Conservation (phyloP, 257 asterid genomes). For the Perilla frutescens region DNA sequence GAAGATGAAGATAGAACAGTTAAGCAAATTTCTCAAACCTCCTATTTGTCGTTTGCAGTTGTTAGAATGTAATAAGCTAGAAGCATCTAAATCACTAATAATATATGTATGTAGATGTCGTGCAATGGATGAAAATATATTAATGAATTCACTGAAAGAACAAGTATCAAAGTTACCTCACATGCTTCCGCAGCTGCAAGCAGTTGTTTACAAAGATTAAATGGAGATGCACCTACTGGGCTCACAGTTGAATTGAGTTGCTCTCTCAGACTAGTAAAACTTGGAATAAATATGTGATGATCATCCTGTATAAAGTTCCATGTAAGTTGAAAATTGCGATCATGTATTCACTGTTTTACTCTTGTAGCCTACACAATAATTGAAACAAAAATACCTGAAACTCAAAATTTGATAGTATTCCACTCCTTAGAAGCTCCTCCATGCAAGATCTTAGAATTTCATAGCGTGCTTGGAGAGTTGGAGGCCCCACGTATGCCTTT, state of each 20-base stretch:
- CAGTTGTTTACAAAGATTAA: constrained; percentile 57
- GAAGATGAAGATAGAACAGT: constrained; percentile 32
- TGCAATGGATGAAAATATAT: not conserved
- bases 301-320: constrained; percentile 51
- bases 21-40: constrained; percentile 21
- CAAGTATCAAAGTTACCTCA: constrained; percentile 59
- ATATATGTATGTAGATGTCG: not conserved
- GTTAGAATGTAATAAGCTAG: not conserved
- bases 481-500: constrained; percentile 98
- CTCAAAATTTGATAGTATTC: constrained; percentile 68
- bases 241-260: constrained; percentile 42
- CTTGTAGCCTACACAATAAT: constrained; percentile 15
- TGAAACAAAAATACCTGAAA: constrained; percentile 50
- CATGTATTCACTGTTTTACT: constrained; percentile 16
- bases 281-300: constrained; percentile 54
- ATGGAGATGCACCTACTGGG: constrained; percentile 48
- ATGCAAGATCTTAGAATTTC: constrained; percentile 92
- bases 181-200: constrained; percentile 86
- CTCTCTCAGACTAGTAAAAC: constrained; percentile 65
- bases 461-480: constrained; percentile 93
- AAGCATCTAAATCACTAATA: constrained; percentile 17
- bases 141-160: constrained; percentile 25
- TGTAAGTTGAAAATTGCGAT: not conserved
- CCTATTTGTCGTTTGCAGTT: constrained; percentile 17
- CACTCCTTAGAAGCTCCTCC: constrained; percentile 81